Evolutionary conservation across 345 rosid genomes (phyloP).

Genomic region (Passiflora organensis): DNA sequence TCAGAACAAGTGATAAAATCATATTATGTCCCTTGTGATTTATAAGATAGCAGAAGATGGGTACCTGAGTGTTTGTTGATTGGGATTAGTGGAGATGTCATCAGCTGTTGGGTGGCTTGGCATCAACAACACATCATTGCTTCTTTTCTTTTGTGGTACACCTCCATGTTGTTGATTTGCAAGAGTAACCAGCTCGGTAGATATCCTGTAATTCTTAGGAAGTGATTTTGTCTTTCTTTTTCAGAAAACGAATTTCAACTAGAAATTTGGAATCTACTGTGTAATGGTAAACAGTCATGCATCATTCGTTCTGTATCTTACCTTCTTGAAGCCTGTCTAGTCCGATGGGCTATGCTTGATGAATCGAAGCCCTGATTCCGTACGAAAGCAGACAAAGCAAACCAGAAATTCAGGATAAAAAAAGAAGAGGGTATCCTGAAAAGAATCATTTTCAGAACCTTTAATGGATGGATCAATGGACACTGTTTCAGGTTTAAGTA

Average conservation of each 20-base stretch:
- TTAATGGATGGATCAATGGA: no score
- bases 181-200: conserved; percentile 42
- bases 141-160: conserved; percentile 35
- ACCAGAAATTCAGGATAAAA: no score
- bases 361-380: conserved; percentile 47
- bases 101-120: conserved; percentile 25
- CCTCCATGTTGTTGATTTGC: conserved; percentile 38
- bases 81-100: conserved; percentile 29
- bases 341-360: conserved; percentile 44
- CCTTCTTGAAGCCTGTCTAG: conserved; percentile 59
- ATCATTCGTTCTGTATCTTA: no score
- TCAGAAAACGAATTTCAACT: background rate
- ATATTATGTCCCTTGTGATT: no score
- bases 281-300: no score
- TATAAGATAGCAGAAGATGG: conserved; percentile 3
- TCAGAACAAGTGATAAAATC: no score
- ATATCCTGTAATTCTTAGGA: conserved; percentile 37
- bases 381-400: background rate
- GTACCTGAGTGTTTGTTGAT: conserved; percentile 43
- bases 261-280: no score
- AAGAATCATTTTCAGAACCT: no score
- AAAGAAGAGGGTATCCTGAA: no score
- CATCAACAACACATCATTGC: conserved; percentile 33
- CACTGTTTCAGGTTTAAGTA: no score
- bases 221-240: background rate